Percentiles rank a stretch among this genome's conserved stretches.
These are phyloP conservation scores for Melastoma malabathricum DNA, from an alignment of 345 rosid species.

Conservation along the genomic window DNA sequence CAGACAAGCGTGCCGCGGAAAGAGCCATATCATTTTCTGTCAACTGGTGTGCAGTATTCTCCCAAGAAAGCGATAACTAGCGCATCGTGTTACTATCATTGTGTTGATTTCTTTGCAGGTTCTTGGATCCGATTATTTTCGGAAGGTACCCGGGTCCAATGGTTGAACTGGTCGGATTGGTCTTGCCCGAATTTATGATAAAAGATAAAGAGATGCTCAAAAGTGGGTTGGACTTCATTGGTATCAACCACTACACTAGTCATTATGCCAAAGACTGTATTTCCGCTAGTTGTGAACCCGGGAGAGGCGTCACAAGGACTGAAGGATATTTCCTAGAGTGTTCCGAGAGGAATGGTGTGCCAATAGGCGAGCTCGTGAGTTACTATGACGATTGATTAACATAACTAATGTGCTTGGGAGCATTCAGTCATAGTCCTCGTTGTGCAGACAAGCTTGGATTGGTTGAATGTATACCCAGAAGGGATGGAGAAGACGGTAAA, in stretches of 20 bases:
- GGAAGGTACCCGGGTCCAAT: slow-evolving; percentile 9
- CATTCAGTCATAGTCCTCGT: not conserved
- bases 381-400: no score
- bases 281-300: not conserved
- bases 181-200: slow-evolving; percentile 1
- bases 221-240: slow-evolving; percentile 11
- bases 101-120: not conserved
- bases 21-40: slow-evolving; percentile 18
- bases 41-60: slow-evolving; percentile 1
- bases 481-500: slow-evolving; percentile 7
- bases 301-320: slow-evolving; percentile 7
- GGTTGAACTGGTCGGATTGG: slow-evolving; percentile 4
- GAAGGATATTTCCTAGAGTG: no score
- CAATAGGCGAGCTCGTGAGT: slow-evolving; percentile 1
- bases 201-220: slow-evolving; percentile 3
- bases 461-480: not conserved
- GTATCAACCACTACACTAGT: slow-evolving; percentile 10
- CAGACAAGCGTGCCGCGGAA: slow-evolving; percentile 12
- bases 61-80: not conserved
- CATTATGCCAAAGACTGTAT: slow-evolving; percentile 8
- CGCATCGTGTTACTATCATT: not conserved
- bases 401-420: not conserved
- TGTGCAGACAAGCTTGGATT: slow-evolving; percentile 4
- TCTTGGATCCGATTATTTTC: slow-evolving; percentile 9
- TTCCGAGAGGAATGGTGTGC: slow-evolving; percentile 5